Evolutionary conservation across 345 rosid species (phyloP), one percentile per base, ranked within the genome.

Genomic region (Anacardium occidentale): DNA sequence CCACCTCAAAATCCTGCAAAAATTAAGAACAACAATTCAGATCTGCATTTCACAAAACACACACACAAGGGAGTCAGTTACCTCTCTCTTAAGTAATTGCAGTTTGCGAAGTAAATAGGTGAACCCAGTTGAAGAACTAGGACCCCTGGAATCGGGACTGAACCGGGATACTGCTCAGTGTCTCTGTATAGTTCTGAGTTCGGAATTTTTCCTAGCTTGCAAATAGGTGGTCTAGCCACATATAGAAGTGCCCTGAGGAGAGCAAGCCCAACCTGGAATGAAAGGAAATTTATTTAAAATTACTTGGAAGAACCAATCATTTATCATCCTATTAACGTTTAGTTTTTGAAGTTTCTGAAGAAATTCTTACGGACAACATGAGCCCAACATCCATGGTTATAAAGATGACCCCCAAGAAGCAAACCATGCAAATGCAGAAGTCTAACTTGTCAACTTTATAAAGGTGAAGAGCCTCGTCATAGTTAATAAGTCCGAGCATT

Each of bases 371-470:
- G 47, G 98, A 94, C 2, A 94, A 71, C 67, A 88, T 64, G 82
- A 94, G 89, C 10, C 98, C 98, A 6, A 80, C 70, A 20, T 94
- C 94, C 98, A 94, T 91, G 82, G 86, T 80, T n/a, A 94, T 48
- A 81, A 94, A 91, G 24, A 91, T 66, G 71, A 94, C 97, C 11
- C 97, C 93, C 0, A 94, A 72, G 75, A 90, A 94, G 8, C 90
- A 92, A 7, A 87, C 78, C 81, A 91, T 89, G 84, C 95, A 90
- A 61, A 94, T 90, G 63, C 71, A 7, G 77, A 94, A 94, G 57
- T 94, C 98, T 70, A 89, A 82, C 78, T 89, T 91, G 79, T 94
- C 96, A 13, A 91, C 97, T 69, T 88, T 89, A 75, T 81, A 86
- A 29, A 94, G 84, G 63, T 77, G 90, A 60, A 81, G 77, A 47